phyloP scores from a whole-genome alignment of 192 early-diverging fungal genomes.

The Borealophlyctis nickersoniae region DNA sequence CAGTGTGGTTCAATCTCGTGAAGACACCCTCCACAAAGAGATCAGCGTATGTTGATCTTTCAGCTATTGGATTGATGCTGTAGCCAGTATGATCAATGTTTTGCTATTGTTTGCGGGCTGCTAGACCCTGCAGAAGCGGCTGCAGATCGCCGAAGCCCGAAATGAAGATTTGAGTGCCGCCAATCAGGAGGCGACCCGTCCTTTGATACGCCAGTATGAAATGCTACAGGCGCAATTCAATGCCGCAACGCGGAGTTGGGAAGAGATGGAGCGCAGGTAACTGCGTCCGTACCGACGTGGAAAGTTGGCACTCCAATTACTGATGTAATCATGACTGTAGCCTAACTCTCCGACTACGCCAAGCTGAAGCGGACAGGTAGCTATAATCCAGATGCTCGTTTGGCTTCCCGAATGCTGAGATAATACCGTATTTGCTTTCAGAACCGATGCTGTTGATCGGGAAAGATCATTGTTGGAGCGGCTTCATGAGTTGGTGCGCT shows the following conservation, averaged over 20 bases:
- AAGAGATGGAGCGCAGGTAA: conserved; percentile 37
- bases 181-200: conserved; percentile 30
- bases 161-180: conserved; percentile 34
- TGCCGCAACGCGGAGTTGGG: conserved; percentile 36
- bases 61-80: no score
- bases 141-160: conserved; percentile 40
- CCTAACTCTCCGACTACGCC: conserved; percentile 33
- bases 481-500: conserved; percentile 32
- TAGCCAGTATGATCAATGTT: no score
- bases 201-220: conserved; percentile 50
- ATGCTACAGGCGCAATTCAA: conserved; percentile 38
- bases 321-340: no score
- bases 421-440: no score
- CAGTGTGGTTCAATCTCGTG: no score
- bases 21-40: conserved; percentile 40
- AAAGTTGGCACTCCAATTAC: no score
- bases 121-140: conserved; percentile 29
- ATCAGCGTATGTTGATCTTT: no score
- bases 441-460: conserved; percentile 9
- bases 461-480: conserved; percentile 17
- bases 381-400: no score
- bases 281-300: no score
- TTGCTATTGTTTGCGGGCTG: no score
- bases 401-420: no score
- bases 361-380: conserved; percentile 25